phyloP scores from a whole-genome alignment of 345 rosid genomes.

The Rhodamnia argentea region DNA sequence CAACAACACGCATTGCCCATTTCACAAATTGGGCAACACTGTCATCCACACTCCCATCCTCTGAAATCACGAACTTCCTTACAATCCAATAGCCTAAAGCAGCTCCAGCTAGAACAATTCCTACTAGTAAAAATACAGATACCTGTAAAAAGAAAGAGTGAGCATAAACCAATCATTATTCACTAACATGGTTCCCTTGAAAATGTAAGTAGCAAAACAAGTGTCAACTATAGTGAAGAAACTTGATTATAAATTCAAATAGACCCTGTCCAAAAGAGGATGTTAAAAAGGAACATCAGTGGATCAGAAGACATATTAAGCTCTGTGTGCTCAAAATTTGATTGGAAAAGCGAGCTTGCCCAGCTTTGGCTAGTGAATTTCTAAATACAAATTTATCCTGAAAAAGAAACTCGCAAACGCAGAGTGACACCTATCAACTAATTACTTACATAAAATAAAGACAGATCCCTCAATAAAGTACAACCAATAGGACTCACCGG shows the following conservation, averaged over 20 bases:
- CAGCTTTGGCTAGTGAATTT: not conserved
- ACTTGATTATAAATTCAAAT: not conserved
- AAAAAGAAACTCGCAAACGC: not conserved
- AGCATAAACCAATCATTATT: not conserved
- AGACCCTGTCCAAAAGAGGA: not conserved
- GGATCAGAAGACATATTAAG: not conserved
- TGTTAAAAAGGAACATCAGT: not conserved
- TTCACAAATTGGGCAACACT: conserved; percentile 83
- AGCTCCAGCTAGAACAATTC: conserved; percentile 77
- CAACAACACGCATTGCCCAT: conserved; percentile 83
- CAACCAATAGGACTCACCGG: conserved; percentile 36
- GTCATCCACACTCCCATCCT: conserved; percentile 74
- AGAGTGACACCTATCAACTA: not conserved
- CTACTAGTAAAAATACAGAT: conserved; percentile 49
- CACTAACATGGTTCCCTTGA: not conserved
- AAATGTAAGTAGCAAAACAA: not conserved
- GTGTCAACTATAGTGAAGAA: not conserved
- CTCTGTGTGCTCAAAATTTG: not conserved
- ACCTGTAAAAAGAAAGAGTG: conserved; percentile 36
- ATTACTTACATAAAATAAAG: not conserved
- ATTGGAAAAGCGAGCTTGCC: not conserved
- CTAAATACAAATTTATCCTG: not conserved
- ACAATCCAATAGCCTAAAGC: conserved; percentile 93
- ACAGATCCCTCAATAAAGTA: not conserved
- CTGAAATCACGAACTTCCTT: conserved; percentile 63